Conservation (phyloP, 2,329 filamentous ascomycete genomes). For the Paraphaeosphaeria minitans region DNA sequence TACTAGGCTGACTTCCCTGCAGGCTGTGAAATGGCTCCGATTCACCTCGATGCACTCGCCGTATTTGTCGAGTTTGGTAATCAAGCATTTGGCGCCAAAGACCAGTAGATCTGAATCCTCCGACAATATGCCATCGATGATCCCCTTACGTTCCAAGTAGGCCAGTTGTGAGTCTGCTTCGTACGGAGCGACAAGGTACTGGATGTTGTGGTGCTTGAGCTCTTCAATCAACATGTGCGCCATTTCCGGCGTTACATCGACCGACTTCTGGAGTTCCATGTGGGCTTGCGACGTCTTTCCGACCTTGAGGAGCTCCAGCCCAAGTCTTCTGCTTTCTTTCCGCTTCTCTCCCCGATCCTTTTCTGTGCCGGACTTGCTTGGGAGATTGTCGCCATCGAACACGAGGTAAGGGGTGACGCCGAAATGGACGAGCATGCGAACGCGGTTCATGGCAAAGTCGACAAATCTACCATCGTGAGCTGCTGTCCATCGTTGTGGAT, state of each 20-base stretch:
- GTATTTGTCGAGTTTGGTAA: conserved; percentile 94
- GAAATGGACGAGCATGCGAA: conserved; percentile 92
- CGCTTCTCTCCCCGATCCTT: conserved; percentile 74
- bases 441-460: conserved; percentile 85
- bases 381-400: conserved; percentile 93
- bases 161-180: conserved; percentile 97
- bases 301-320: conserved; percentile 78
- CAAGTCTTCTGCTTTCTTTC: conserved; percentile 75
- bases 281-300: conserved; percentile 82
- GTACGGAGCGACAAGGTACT: conserved; percentile 94
- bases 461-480: conserved; percentile 69
- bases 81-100: conserved; percentile 85
- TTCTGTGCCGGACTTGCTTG: conserved; percentile 91
- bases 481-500: neutral
- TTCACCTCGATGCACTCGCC: conserved; percentile 93
- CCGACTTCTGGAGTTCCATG: conserved; percentile 87
- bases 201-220: conserved; percentile 76
- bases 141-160: conserved; percentile 84
- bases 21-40: conserved; percentile 84
- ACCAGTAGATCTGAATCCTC: conserved; percentile 97
- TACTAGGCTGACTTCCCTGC: conserved; percentile 83
- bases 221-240: conserved; percentile 89
- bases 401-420: conserved; percentile 93
- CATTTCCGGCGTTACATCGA: conserved; percentile 97
- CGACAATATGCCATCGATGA: conserved; percentile 86